Percentiles rank a stretch among this genome's conserved stretches.
phyloP scores from a whole-genome alignment of 768 basidiomycete genomes.

The Austroboletus festivus region DNA sequence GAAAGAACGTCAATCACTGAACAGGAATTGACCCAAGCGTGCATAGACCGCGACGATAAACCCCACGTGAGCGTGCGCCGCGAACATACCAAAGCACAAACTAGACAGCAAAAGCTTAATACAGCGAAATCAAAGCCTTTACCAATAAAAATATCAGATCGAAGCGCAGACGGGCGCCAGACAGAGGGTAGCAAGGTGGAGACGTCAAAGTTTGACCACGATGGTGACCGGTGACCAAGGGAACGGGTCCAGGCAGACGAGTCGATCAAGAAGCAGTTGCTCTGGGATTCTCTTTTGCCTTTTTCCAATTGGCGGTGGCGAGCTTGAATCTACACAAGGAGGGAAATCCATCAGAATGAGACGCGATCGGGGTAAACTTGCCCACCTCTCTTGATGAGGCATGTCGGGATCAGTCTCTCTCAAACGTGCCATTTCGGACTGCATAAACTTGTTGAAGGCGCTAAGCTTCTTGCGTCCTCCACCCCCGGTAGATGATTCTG shows the following conservation, averaged over 20 bases:
- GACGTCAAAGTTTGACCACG: slow-evolving; percentile 8
- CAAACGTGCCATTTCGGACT: slow-evolving; percentile 74
- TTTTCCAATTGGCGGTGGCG: slow-evolving; percentile 78
- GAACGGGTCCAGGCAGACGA: slow-evolving; percentile 5
- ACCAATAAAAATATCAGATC: slow-evolving; percentile 33
- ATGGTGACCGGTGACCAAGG: neutral
- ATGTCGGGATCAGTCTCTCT: slow-evolving; percentile 74
- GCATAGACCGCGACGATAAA: neutral
- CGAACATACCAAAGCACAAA: slow-evolving; percentile 5
- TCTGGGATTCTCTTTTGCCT: slow-evolving; percentile 64
- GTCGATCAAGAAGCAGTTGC: slow-evolving; percentile 23
- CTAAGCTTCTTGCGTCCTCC: slow-evolving; percentile 61
- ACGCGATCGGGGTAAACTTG: neutral
- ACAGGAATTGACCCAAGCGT: neutral
- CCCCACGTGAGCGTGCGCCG: neutral
- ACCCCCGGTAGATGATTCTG: slow-evolving; percentile 49
- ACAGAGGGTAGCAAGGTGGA: slow-evolving; percentile 13
- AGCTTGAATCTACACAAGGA: slow-evolving; percentile 55
- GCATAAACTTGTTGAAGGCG: slow-evolving; percentile 79
- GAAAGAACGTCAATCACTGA: neutral
- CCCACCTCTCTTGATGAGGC: slow-evolving; percentile 68
- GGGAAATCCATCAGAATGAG: neutral
- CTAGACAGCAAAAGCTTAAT: slow-evolving; percentile 14
- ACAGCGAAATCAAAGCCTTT: slow-evolving; percentile 24
- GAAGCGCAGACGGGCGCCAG: slow-evolving; percentile 16